Percentiles rank a stretch among this genome's conserved stretches.
phyloP scores from a whole-genome alignment of 768 basidiomycete genomes.

The Amanita exitialis region DNA sequence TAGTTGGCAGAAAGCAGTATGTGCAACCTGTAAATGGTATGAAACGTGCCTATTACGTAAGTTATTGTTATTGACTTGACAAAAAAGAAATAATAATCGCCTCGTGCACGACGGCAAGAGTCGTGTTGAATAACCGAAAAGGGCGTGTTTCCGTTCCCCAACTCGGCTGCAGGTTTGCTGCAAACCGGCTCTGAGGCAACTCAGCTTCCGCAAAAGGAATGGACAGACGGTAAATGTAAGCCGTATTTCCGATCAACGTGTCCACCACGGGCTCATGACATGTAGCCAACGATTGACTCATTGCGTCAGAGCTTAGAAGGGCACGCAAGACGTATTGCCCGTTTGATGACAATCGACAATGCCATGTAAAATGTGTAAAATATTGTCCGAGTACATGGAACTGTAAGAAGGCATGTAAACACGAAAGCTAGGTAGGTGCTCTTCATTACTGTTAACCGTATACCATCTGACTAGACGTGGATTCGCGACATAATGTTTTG shows the following conservation, averaged over 20 bases:
- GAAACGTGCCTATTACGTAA: neutral
- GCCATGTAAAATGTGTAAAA: too few species aligned
- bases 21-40: neutral
- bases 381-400: neutral
- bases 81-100: neutral
- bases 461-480: neutral
- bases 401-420: neutral
- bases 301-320: neutral
- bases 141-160: too few species aligned
- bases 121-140: too few species aligned
- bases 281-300: neutral
- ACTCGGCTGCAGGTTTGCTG: neutral
- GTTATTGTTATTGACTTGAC: neutral
- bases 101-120: neutral
- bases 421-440: neutral
- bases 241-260: slow-evolving; percentile 2
- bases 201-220: neutral
- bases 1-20: neutral
- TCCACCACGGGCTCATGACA: neutral
- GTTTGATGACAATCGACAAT: too few species aligned
- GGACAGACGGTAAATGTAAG: neutral
- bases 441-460: neutral
- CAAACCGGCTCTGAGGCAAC: neutral
- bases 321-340: too few species aligned
- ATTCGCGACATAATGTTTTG: neutral